A percentile compares a stretch with the other conserved stretches of the same genome.
These are phyloP conservation scores for Colletotrichum liriopes DNA, from an alignment of 2,329 filamentous ascomycete species.

Conservation along the genomic window DNA sequence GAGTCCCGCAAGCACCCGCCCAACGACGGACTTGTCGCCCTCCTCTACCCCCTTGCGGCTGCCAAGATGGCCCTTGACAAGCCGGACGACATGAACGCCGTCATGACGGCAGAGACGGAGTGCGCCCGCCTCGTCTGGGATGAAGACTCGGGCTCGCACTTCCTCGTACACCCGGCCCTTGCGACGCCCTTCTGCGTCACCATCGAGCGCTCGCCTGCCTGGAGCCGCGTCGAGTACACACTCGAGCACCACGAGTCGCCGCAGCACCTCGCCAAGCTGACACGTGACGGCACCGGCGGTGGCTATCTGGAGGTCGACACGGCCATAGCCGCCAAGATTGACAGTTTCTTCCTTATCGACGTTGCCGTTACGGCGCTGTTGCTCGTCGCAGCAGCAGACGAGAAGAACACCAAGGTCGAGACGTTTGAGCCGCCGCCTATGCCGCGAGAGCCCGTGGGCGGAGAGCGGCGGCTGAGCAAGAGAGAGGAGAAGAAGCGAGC, in stretches of 20 bases:
- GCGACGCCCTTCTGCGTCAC: conserved; percentile 75
- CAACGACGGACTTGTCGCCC: conserved; percentile 76
- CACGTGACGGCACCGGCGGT: conserved; percentile 71
- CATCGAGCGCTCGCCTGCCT: conserved; percentile 71
- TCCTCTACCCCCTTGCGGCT: conserved; percentile 77
- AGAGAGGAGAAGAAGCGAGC: conserved; percentile 46
- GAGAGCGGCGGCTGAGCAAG: conserved; percentile 50
- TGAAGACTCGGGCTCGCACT: conserved; percentile 71
- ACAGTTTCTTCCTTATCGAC: conserved; percentile 74
- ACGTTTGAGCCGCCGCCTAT: conserved; percentile 73
- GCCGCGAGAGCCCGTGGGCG: conserved; percentile 43
- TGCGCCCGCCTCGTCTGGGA: conserved; percentile 82
- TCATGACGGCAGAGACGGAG: conserved; percentile 77
- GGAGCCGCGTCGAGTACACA: conserved; percentile 74
- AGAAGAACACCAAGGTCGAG: conserved; percentile 66
- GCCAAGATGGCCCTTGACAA: conserved; percentile 75
- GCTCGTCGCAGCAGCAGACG: conserved; percentile 72
- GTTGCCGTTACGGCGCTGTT: conserved; percentile 74
- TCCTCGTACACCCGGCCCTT: conserved; percentile 75
- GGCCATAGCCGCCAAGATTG: conserved; percentile 70
- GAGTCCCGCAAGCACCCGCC: conserved; percentile 67
- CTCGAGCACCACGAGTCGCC: conserved; percentile 77
- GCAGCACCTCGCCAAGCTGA: conserved; percentile 72
- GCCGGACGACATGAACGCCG: conserved; percentile 71
- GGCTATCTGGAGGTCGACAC: conserved; percentile 76